Conservation (phyloP, 169 alveolate genomes). For the Babesia divergens region DNA sequence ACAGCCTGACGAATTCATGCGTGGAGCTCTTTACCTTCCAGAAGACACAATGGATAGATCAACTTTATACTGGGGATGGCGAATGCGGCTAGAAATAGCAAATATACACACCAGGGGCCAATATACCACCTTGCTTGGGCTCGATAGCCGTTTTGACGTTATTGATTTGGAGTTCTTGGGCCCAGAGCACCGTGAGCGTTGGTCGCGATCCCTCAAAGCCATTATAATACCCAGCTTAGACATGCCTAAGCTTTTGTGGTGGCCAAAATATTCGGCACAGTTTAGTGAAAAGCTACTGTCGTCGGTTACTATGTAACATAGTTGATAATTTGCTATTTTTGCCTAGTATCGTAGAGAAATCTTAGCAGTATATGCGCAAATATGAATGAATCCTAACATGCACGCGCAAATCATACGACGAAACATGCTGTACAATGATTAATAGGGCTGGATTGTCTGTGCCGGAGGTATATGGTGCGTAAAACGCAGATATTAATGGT, state of each 20-base stretch:
- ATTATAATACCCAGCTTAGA: background rate
- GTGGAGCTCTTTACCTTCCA: too few species aligned
- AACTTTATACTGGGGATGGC: conserved; percentile 51
- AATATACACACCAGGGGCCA: background rate
- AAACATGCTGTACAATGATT: too few species aligned
- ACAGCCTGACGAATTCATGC: background rate
- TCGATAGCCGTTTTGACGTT: background rate
- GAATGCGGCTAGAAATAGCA: conserved; percentile 19
- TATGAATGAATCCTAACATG: too few species aligned
- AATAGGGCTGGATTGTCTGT: too few species aligned
- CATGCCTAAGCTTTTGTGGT: conserved; percentile 2
- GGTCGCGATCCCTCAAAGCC: conserved; percentile 33
- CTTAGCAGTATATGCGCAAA: too few species aligned
- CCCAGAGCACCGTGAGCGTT: conserved; percentile 51
- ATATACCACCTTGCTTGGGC: too few species aligned
- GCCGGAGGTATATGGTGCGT: too few species aligned
- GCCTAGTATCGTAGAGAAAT: too few species aligned
- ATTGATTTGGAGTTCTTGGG: conserved; percentile 47
- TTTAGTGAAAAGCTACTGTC: background rate
- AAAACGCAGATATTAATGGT: too few species aligned
- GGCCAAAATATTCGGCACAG: conserved; percentile 44
- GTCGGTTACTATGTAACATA: background rate
- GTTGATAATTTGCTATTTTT: background rate
- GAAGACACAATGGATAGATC: background rate
- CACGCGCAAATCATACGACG: too few species aligned